Base-by-base conservation (phyloP, 2,329 filamentous ascomycete species). In the Cladophialophora chaetospira region DNA sequence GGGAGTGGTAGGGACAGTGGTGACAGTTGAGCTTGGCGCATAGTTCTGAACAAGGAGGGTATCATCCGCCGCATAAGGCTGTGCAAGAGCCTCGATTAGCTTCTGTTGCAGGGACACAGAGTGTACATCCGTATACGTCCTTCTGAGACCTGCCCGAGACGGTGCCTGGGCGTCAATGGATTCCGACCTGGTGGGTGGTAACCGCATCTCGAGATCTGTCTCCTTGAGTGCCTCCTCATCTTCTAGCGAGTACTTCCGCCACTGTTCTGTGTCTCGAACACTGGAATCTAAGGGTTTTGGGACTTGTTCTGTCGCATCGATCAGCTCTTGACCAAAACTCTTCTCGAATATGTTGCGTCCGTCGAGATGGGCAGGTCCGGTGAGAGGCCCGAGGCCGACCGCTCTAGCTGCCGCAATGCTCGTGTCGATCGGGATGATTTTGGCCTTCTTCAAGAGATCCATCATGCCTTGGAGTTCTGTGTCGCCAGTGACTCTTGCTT, bases 381-480 rank as follows among this genome's bases (percentile, higher is more conserved):
- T 96, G 48, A 96, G 71, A 31, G 93, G 89, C 3, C 87, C 89
- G 36, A 69, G 65, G 70, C 72, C 63, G 5, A 65, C 40, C 63
- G 11, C 77, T 78, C 64, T 77, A 72, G 38, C 74, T 73, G 46
- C 78, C 62, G 43, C 71, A 65, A 58, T 21, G 10, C 74, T 86
- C 56, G 75, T 87, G 52, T 86, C 85, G 33, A 85, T 81, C 15
- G 85, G 87, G 53, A 93, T 84, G 21, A 97, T 75, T 64, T 93
- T 89, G 44, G 92, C 89, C 67, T 87, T 86, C 42, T 89, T 87
- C 60, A 97, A 77, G 55, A 97, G 78, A 68, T 97, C 92, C 73
- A 97, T 83, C 88, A 96, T 91, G 67, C 87, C 88, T 72, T 97
- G 91, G 45, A 91, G 83, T 66, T 97, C 93, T 49, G 89, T 77